Base-by-base conservation (phyloP, 306 rosid species). In the Pachyrhizus erosus region DNA sequence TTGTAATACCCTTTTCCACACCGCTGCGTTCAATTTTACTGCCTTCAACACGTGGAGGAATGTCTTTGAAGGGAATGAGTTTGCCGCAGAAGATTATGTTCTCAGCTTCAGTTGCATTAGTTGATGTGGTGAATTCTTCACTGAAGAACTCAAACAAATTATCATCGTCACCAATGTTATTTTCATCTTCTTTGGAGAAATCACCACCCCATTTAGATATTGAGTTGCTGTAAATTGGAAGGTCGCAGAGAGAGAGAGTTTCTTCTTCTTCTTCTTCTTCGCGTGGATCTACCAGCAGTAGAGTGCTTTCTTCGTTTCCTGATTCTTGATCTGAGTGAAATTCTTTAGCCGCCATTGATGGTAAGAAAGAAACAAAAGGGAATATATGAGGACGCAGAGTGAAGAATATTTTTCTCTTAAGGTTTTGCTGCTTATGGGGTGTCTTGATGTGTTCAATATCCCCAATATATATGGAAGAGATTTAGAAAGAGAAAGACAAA, bases 251-350 rank as follows among this genome's bases (percentile, higher is more conserved):
- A 5, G 98, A 93, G 26, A 93, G 87, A 5, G 94, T 45, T 46
- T 93, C 94, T 29, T 91, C 97, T 34, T 91, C 97, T 46, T 93
- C 94, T 29, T 91, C 97, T 34, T 91, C 97, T 49, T 90, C 91
- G 48, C 84, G 3, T 18, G 57, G 76, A 5, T 79, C 91, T 61
- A 88, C 89, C 42, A 80, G 85, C 11, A 85, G 49, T 33, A 84
- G 42, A 21, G 76, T 70, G 52, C 13, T 77, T 68, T 86, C 87
- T 71, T 65, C 89, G 20, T 86, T 20, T 6, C 67, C 71, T 18
- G 26, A 81, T 48, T 62, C 79, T 20, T 78, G 67, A 9, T 18
- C 60, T 4, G n/a, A 42, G 57, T 52, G 66, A 2, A 51, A 58
- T 33, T 80, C 89, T 68, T 73, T 61, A 71, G 82, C 79, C 48